Conservation (phyloP, 805 yeast species). For the Kodamaea restingae region DNA sequence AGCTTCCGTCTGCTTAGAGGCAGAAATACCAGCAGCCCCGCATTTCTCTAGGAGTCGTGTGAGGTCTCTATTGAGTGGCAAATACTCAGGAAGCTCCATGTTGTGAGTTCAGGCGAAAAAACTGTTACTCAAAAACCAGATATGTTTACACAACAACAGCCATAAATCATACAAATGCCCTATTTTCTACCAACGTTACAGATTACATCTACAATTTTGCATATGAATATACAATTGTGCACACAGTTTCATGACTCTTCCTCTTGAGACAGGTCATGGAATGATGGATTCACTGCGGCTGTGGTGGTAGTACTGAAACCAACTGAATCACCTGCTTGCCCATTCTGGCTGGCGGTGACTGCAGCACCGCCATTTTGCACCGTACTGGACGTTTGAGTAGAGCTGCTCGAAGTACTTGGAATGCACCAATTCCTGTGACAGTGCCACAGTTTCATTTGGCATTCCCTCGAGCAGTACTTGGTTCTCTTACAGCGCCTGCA, state of each 20-base stretch:
- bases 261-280: constrained; percentile 1
- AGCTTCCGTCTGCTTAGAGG: constrained; percentile 4
- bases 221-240: no score
- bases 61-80: constrained; percentile 9
- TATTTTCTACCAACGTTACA: no score
- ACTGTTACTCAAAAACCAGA: background rate
- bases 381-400: constrained; percentile 16
- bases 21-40: constrained; percentile 2
- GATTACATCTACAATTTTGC: background rate
- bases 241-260: background rate
- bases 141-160: no score
- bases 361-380: constrained; percentile 7
- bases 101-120: background rate
- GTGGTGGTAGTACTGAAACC: background rate
- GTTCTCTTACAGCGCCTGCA: constrained; percentile 93
- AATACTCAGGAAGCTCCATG: constrained; percentile 8
- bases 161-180: no score
- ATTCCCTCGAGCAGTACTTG: constrained; percentile 88
- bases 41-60: constrained; percentile 2
- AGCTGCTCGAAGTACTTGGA: constrained; percentile 37
- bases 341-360: constrained; percentile 4
- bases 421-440: constrained; percentile 95
- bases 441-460: constrained; percentile 89
- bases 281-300: background rate
- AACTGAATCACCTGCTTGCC: background rate